phyloP scores from a whole-genome alignment of 2,329 filamentous ascomycete species.

The Magnaporthiopsis poae region DNA sequence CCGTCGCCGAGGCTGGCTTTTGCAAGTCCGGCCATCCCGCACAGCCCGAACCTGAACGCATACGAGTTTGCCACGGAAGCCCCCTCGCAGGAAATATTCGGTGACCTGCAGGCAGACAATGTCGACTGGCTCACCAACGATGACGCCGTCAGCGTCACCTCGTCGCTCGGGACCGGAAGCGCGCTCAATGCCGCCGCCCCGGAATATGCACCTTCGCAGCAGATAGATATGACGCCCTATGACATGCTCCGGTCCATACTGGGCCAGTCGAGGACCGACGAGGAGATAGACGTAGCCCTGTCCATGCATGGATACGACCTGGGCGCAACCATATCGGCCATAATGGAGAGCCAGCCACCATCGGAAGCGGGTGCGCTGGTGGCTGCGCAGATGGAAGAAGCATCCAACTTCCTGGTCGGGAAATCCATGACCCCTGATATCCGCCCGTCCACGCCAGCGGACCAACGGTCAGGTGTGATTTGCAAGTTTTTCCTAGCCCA shows the following conservation, averaged over 20 bases:
- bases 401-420: slow-evolving; percentile 58
- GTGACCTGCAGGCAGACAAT: slow-evolving; percentile 84
- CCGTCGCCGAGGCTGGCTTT: slow-evolving; percentile 86
- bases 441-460: slow-evolving; percentile 66
- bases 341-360: slow-evolving; percentile 55
- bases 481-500: slow-evolving; percentile 96
- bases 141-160: slow-evolving; percentile 69
- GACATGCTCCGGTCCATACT: slow-evolving; percentile 95
- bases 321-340: slow-evolving; percentile 76
- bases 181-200: slow-evolving; percentile 70
- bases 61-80: slow-evolving; percentile 88
- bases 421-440: slow-evolving; percentile 75
- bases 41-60: slow-evolving; percentile 86
- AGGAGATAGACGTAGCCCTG: slow-evolving; percentile 87
- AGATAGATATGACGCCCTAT: slow-evolving; percentile 90
- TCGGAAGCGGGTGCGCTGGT: slow-evolving; percentile 19
- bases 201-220: slow-evolving; percentile 60
- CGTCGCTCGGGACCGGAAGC: slow-evolving; percentile 58
- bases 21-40: slow-evolving; percentile 80
- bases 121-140: slow-evolving; percentile 97
- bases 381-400: slow-evolving; percentile 30
- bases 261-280: slow-evolving; percentile 77
- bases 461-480: slow-evolving; percentile 74
- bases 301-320: slow-evolving; percentile 86
- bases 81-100: slow-evolving; percentile 70